Evolutionary conservation across 805 yeast genomes (phyloP).

Genomic region (Saturnispora sanitii): DNA sequence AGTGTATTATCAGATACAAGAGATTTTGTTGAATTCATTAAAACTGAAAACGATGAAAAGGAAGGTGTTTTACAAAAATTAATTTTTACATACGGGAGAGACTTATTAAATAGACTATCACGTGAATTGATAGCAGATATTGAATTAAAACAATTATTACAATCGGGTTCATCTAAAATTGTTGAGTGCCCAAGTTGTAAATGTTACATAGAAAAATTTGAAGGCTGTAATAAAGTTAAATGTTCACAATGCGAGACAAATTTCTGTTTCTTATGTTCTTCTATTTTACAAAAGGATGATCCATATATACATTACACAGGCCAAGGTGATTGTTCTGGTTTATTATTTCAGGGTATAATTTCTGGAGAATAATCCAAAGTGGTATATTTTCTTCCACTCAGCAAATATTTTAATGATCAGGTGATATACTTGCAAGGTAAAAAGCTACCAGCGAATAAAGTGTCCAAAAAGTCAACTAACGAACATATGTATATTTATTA

Average conservation of each 20-base stretch:
- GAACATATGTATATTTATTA: background rate
- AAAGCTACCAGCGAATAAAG: too few relatives aligned
- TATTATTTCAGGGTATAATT: slow-evolving; percentile 47
- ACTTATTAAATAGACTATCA: slow-evolving; percentile 32
- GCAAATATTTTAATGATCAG: too few relatives aligned
- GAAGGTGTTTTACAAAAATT: slow-evolving; percentile 22
- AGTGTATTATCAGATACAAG: background rate
- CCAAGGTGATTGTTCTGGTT: slow-evolving; percentile 36
- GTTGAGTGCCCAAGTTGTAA: slow-evolving; percentile 45
- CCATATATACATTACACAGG: slow-evolving; percentile 46
- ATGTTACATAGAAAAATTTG: slow-evolving; percentile 40
- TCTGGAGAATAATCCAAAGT: too few relatives aligned
- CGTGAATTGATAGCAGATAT: slow-evolving; percentile 38
- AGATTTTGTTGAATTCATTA: slow-evolving; percentile 1
- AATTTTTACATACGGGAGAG: slow-evolving; percentile 35
- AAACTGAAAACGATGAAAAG: background rate
- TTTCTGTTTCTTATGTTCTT: slow-evolving; percentile 51
- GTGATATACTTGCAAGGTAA: too few relatives aligned
- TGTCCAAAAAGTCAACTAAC: too few relatives aligned
- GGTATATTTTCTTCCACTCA: too few relatives aligned
- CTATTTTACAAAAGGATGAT: slow-evolving; percentile 27
- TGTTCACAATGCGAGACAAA: slow-evolving; percentile 38
- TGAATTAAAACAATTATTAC: slow-evolving; percentile 35
- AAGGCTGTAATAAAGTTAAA: slow-evolving; percentile 58
- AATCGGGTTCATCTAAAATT: slow-evolving; percentile 32